These are phyloP conservation scores for Thraustochytrium sp. DNA, from an alignment of 352 stramenopile species.

Conservation along the genomic window DNA sequence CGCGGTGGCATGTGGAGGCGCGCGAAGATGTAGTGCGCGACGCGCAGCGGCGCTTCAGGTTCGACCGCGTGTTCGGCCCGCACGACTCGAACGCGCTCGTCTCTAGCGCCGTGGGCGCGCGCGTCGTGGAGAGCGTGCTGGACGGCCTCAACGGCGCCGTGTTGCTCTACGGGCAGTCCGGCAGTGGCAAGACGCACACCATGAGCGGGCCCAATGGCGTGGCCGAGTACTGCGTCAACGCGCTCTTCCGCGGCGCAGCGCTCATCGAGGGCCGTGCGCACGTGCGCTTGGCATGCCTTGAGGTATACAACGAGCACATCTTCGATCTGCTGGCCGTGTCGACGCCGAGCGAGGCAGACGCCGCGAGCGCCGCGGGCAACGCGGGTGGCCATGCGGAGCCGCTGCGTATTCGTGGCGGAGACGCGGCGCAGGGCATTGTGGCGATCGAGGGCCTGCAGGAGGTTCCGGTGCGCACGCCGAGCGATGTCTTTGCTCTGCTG, in stretches of 20 bases:
- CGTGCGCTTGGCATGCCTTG: conserved; percentile 86
- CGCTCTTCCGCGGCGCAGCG: conserved; percentile 46
- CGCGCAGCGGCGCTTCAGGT: not conserved
- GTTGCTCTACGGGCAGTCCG: conserved; percentile 95
- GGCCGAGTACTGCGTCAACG: conserved; percentile 64
- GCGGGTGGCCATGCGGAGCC: too few relatives aligned
- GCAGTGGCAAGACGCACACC: conserved; percentile 82
- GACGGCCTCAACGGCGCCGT: conserved; percentile 83
- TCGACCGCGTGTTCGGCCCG: not conserved
- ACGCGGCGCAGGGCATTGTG: conserved; percentile 77
- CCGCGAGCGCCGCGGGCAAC: too few relatives aligned
- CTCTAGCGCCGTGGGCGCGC: not conserved
- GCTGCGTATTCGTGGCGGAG: conserved; percentile 82
- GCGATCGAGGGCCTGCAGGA: conserved; percentile 89
- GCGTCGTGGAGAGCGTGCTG: conserved; percentile 39
- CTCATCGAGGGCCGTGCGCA: conserved; percentile 59
- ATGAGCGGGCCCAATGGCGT: conserved; percentile 74
- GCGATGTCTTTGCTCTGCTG: conserved; percentile 86
- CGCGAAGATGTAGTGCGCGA: not conserved
- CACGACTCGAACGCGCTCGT: not conserved
- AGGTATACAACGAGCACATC: conserved; percentile 92
- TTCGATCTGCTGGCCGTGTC: conserved; percentile 81
- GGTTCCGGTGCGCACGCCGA: conserved; percentile 68
- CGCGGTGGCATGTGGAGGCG: not conserved
- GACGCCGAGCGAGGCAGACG: conserved; percentile 39